Evolutionary conservation across 2,329 filamentous ascomycete genomes (phyloP).

Genomic region (Xenosphaeropsis pyriputrescens): DNA sequence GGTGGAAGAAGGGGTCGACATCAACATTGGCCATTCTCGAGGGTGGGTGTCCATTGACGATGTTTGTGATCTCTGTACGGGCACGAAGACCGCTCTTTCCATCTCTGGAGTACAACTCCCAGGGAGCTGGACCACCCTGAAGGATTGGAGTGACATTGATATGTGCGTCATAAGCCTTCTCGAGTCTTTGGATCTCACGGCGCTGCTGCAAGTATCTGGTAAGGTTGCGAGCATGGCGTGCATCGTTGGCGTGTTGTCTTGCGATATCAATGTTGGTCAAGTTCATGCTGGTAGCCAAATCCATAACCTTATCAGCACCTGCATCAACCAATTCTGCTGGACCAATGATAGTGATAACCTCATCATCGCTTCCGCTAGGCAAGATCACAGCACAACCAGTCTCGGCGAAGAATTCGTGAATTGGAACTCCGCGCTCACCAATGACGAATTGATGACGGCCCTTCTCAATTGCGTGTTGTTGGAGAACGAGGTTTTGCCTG

Average conservation of each 20-base stretch:
- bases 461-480: conserved; percentile 70
- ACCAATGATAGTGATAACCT: conserved; percentile 72
- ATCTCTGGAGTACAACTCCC: conserved; percentile 81
- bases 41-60: conserved; percentile 62
- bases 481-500: conserved; percentile 57
- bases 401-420: conserved; percentile 76
- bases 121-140: conserved; percentile 56
- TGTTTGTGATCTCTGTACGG: conserved; percentile 58
- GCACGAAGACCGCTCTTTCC: conserved; percentile 70
- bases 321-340: conserved; percentile 57
- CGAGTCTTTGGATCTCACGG: conserved; percentile 68
- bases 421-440: conserved; percentile 63
- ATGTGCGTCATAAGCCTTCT: conserved; percentile 67
- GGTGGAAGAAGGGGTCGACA: conserved; percentile 69
- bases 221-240: conserved; percentile 69
- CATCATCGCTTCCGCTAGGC: conserved; percentile 60
- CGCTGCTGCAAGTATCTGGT: conserved; percentile 79
- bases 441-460: conserved; percentile 92
- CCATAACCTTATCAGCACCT: conserved; percentile 73
- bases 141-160: conserved; percentile 62
- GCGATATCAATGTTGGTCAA: conserved; percentile 72
- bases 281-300: conserved; percentile 77
- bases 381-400: conserved; percentile 85
- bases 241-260: conserved; percentile 61
- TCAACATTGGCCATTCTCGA: conserved; percentile 50